Evolutionary conservation across 2,329 filamentous ascomycete species (phyloP).

Genomic region (Purpureocillium lavendulum): DNA sequence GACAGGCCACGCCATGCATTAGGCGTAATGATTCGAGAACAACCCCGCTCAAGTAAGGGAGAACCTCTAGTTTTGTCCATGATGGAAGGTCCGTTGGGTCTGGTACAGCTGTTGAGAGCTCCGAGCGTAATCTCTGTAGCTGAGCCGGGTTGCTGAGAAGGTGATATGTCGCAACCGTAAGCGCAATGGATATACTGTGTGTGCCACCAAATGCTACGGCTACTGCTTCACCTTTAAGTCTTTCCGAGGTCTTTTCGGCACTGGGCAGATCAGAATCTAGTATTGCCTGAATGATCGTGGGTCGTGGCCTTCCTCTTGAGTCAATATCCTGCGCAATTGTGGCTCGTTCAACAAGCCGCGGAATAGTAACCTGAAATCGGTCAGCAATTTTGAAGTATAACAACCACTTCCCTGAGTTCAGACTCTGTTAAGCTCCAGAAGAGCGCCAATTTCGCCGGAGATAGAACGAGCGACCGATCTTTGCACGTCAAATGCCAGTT

Average conservation of each 20-base stretch:
- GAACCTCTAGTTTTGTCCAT: no score
- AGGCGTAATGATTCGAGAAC: no score
- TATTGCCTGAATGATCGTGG: background rate
- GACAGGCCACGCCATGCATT: no score
- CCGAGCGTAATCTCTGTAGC: no score
- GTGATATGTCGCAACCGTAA: no score
- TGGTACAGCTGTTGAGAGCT: no score
- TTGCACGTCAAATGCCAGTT: background rate
- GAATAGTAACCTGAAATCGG: background rate
- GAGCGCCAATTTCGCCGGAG: background rate
- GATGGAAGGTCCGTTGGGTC: no score
- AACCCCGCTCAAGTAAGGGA: no score
- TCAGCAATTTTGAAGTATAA: background rate
- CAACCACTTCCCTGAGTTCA: no score
- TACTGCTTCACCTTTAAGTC: slow-evolving; percentile 24
- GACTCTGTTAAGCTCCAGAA: no score
- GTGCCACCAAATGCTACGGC: slow-evolving; percentile 22
- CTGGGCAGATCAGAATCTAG: slow-evolving; percentile 21
- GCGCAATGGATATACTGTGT: slow-evolving; percentile 13
- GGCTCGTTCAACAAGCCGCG: background rate
- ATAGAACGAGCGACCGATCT: background rate
- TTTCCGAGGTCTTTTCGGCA: slow-evolving; percentile 19
- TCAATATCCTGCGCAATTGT: background rate
- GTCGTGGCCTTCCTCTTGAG: background rate
- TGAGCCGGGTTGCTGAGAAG: no score